phyloP scores from a whole-genome alignment of 805 yeast genomes.

The Saccharomycopsis fibuligera region DNA sequence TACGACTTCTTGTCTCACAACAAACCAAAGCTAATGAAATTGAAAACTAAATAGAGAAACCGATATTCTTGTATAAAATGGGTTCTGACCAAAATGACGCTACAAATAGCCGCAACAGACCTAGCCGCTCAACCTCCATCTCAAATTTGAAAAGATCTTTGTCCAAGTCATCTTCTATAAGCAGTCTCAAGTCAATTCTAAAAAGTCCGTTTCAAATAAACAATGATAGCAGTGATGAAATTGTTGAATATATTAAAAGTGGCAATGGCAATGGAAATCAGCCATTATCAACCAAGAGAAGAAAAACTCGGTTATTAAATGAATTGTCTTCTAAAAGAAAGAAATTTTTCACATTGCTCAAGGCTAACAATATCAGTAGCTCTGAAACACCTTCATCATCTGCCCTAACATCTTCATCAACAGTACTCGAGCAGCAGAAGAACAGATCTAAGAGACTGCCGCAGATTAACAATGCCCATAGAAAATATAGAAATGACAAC shows the following conservation, averaged over 20 bases:
- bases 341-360: constrained; percentile 8
- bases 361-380: neutral
- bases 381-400: neutral
- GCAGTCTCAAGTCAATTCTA: constrained; percentile 14
- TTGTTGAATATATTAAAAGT: neutral
- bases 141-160: constrained; percentile 15
- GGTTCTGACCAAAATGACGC: no score
- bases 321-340: constrained; percentile 7
- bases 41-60: no score
- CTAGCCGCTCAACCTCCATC: neutral
- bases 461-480: no score
- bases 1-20: no score
- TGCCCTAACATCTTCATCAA: neutral
- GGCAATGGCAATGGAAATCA: neutral
- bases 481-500: no score
- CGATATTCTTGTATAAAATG: no score
- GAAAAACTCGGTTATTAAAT: neutral
- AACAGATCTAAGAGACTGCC: no score
- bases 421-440: no score
- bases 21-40: no score
- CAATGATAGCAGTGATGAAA: neutral
- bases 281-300: neutral
- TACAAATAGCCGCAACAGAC: no score
- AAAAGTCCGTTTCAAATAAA: neutral
- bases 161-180: constrained; percentile 18